A percentile compares a stretch with the other conserved stretches of the same genome.
Conservation (phyloP, 2,329 filamentous ascomycete species). For the Arachnomyces sp. region DNA sequence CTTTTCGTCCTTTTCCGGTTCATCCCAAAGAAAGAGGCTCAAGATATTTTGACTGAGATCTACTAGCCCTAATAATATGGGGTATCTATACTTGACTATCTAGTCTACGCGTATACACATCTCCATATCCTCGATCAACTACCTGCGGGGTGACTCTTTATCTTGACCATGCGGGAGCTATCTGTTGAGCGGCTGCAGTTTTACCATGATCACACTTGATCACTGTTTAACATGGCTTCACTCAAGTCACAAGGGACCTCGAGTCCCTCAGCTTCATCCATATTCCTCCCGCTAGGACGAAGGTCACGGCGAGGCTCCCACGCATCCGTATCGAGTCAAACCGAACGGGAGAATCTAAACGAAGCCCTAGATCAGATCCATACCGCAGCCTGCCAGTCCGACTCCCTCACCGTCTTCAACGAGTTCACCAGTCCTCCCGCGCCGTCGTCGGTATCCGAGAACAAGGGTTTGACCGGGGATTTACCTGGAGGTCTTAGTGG, state of each 20-base stretch:
- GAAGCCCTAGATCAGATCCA: conserved; percentile 81
- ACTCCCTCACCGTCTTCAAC: conserved; percentile 83
- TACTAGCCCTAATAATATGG: too few species aligned
- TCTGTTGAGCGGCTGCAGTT: conserved; percentile 7
- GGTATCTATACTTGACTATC: too few species aligned
- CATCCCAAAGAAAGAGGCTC: too few species aligned
- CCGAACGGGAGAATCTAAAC: conserved; percentile 66
- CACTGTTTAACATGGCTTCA: conserved; percentile 24
- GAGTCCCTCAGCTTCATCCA: conserved; percentile 38
- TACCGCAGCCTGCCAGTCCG: conserved; percentile 74
- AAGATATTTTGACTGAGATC: too few species aligned
- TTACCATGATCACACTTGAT: conserved; percentile 2
- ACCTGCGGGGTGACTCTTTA: neutral
- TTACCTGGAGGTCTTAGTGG: conserved; percentile 81
- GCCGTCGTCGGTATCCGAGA: conserved; percentile 55
- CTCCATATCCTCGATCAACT: too few species aligned
- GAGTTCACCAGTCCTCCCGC: conserved; percentile 65
- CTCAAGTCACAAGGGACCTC: conserved; percentile 29
- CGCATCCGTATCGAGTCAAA: conserved; percentile 43
- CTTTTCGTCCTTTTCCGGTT: too few species aligned
- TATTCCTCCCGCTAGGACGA: conserved; percentile 36
- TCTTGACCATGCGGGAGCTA: conserved; percentile 4
- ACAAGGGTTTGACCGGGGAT: conserved; percentile 62
- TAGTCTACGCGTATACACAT: too few species aligned
- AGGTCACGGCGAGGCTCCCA: conserved; percentile 38